Base-by-base conservation (phyloP, 805 yeast species). In the Ogataea neopini region DNA sequence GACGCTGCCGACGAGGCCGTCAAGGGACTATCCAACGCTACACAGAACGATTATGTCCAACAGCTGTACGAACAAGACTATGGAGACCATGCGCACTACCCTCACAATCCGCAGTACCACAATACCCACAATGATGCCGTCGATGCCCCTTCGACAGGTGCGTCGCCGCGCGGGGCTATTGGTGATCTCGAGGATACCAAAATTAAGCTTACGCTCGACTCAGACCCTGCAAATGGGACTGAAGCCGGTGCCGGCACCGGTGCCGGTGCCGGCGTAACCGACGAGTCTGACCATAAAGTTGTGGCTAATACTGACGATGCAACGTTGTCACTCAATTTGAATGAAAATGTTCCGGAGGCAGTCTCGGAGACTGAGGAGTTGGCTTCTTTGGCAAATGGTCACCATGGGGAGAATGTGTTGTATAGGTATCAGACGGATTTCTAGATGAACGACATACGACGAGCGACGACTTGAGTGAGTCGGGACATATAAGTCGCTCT, bases 381-480 rank as follows among this genome's bases (percentile, higher is more conserved):
- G 43, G 70, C 65, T n/a, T 60, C 67, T 6, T 51, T 65, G 49
- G 54, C 69, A 7, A 65, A 64, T 40, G 70, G 70, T 0, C 70
- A 64, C 38, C 67, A 64, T 34, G 67, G 68, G 7, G 66, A 57
- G 34, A 63, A 61, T 49, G 66, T 63, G 8, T 47, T 63, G 45
- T 63, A 63, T 48, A 50, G 66, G 19, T 63, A 63, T 35, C 67
- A 61, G 46, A 45, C 53, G 35, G 64, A 53, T 19, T 62, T 57
- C 38, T 62, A 45, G 38, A 8, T 5, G 8, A 22, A 6, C 25
- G 25, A 22, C 25, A 22, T 6, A 8, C 25, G 25, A 22, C 5
- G 25, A 5, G 5, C 5, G 25, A 6, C 25, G 25, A n/a, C n/a
- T n/a, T n/a, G n/a, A n/a, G n/a, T n/a, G n/a, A n/a, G n/a, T n/a